Evolutionary conservation across 2,329 filamentous ascomycete genomes (phyloP).

Genomic region (Penicillium capsulatum): DNA sequence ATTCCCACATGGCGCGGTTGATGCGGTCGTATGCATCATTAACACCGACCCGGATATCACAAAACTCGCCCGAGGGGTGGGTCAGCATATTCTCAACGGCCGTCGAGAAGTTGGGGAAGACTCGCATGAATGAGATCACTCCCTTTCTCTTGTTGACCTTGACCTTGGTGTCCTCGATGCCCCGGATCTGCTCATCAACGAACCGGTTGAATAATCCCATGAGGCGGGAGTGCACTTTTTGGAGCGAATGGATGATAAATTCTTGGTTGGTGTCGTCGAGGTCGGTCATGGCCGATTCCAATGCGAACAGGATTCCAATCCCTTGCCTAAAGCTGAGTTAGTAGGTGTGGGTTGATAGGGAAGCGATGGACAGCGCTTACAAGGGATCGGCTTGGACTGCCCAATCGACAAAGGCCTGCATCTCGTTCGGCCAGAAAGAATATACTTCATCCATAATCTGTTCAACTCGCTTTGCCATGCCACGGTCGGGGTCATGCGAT

Average conservation of each 20-base stretch:
- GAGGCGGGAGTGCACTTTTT: constrained; percentile 72
- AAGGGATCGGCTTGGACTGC: constrained; percentile 73
- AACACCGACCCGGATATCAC: constrained; percentile 70
- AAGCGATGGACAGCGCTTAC: constrained; percentile 49
- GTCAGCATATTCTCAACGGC: constrained; percentile 80
- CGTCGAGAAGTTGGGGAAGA: constrained; percentile 81
- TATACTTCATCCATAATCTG: constrained; percentile 87
- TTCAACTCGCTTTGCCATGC: constrained; percentile 78
- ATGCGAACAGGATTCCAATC: constrained; percentile 73
- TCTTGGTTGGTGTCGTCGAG: constrained; percentile 91
- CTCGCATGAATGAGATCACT: constrained; percentile 89
- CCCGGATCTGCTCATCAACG: constrained; percentile 88
- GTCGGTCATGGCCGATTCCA: constrained; percentile 74
- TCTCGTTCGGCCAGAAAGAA: constrained; percentile 70
- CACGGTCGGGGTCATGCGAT: constrained; percentile 82
- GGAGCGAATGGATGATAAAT: constrained; percentile 73
- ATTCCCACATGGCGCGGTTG: constrained; percentile 95
- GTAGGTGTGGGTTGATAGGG: constrained; percentile 16
- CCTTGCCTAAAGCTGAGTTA: constrained; percentile 62
- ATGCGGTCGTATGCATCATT: constrained; percentile 85
- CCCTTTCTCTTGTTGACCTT: constrained; percentile 98
- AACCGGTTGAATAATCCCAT: constrained; percentile 78
- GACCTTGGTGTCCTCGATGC: constrained; percentile 96
- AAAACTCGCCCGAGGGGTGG: constrained; percentile 50
- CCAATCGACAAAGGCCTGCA: constrained; percentile 80